Evolutionary conservation across 1,284 basidiomycete genomes (phyloP).

Genomic region (Neotropicomus parvogracilis): DNA sequence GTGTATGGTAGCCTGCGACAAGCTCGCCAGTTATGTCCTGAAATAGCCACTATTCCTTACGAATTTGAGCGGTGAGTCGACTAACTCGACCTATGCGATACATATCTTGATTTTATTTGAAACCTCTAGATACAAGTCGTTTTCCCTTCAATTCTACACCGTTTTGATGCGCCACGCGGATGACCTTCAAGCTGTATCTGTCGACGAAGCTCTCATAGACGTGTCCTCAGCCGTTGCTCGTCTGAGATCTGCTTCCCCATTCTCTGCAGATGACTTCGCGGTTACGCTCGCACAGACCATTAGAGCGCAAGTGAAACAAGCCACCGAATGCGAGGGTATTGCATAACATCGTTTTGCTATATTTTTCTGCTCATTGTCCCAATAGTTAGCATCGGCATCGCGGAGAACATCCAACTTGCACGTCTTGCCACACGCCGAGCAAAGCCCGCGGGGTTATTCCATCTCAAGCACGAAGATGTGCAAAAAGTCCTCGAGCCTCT

Average conservation of each 20-base stretch:
- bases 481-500: constrained; percentile 65
- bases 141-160: constrained; percentile 87
- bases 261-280: constrained; percentile 48
- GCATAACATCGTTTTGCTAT: constrained; percentile 8
- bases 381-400: constrained; percentile 86
- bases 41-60: constrained; percentile 82
- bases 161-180: constrained; percentile 88
- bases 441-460: constrained; percentile 85
- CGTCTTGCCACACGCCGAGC: constrained; percentile 88
- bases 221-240: constrained; percentile 67
- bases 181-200: constrained; percentile 91
- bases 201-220: constrained; percentile 94
- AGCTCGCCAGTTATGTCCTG: constrained; percentile 75
- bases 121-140: constrained; percentile 68
- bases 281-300: constrained; percentile 80
- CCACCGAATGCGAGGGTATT: constrained; percentile 84
- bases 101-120: constrained; percentile 14
- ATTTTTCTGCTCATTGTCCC: constrained; percentile 5
- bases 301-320: constrained; percentile 67
- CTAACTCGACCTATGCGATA: background rate
- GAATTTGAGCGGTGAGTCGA: constrained; percentile 70
- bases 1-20: constrained; percentile 66
- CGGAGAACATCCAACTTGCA: constrained; percentile 89
- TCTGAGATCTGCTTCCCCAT: constrained; percentile 33
- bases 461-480: constrained; percentile 58